Conservation (phyloP, 352 stramenopile genomes). For the Phytophthora sp. region DNA sequence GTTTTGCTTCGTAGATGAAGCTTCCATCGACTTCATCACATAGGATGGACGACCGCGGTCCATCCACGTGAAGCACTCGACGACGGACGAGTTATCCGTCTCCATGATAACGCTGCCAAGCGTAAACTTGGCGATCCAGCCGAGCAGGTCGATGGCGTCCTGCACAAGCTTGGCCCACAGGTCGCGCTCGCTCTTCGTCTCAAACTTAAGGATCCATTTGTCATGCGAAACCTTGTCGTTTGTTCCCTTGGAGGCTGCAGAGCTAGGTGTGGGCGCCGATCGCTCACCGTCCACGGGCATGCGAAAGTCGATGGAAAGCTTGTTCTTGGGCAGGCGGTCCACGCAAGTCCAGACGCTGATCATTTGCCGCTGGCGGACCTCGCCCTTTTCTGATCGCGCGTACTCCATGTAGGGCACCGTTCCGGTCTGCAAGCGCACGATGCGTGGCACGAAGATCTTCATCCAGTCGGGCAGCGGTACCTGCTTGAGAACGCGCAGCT, state of each 20-base stretch:
- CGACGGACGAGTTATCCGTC: constrained; percentile 57
- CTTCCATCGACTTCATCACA: constrained; percentile 70
- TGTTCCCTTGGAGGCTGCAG: constrained; percentile 18
- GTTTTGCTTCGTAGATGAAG: constrained; percentile 54
- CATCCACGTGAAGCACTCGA: constrained; percentile 73
- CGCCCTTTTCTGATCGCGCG: constrained; percentile 53
- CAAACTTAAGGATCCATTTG: constrained; percentile 77
- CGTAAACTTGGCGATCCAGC: constrained; percentile 78
- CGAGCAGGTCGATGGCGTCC: constrained; percentile 66
- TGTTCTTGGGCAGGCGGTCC: constrained; percentile 72
- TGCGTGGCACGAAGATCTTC: constrained; percentile 75
- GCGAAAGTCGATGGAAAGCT: constrained; percentile 71
- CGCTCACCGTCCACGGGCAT: constrained; percentile 37
- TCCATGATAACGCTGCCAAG: constrained; percentile 62
- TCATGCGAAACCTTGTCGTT: constrained; percentile 42
- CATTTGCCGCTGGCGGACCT: constrained; percentile 68
- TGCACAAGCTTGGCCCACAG: constrained; percentile 67
- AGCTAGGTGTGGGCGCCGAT: constrained; percentile 8
- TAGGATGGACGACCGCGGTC: constrained; percentile 61
- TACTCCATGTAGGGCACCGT: constrained; percentile 75
- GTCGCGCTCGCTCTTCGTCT: constrained; percentile 76
- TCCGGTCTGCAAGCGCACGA: constrained; percentile 67
- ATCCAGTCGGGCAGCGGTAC: constrained; percentile 72
- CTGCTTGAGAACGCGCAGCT: constrained; percentile 70
- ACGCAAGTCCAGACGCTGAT: constrained; percentile 63